Evolutionary conservation across 257 asterid genomes (phyloP).

Genomic region (Nicotiana paniculata): DNA sequence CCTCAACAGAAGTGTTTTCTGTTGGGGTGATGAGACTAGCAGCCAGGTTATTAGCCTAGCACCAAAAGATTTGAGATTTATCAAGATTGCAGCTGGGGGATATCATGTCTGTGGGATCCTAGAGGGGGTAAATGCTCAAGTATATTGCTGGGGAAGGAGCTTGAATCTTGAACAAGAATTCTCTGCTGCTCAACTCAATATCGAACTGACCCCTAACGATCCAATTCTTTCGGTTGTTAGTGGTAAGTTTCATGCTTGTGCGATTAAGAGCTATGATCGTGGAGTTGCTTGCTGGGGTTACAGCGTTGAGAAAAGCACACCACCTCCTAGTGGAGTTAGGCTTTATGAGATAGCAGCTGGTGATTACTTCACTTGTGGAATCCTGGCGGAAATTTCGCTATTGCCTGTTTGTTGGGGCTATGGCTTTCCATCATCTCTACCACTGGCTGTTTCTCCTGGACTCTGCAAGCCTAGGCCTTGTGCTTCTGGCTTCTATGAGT

Average conservation of each 20-base stretch:
- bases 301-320: conserved; percentile 55
- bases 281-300: conserved; percentile 85
- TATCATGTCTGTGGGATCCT: conserved; percentile 86
- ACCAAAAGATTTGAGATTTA: conserved; percentile 46
- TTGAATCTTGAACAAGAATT: conserved; percentile 48
- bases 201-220: conserved; percentile 47
- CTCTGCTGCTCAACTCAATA: conserved; percentile 39
- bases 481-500: conserved; percentile 44
- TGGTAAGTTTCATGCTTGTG: conserved; percentile 82
- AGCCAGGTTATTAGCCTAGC: conserved; percentile 48
- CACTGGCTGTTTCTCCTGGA: conserved; percentile 69
- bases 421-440: conserved; percentile 61
- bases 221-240: conserved; percentile 72
- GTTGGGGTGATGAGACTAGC: conserved; percentile 88
- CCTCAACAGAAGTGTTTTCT: conserved; percentile 62
- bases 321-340: conserved; percentile 61
- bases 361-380: conserved; percentile 85
- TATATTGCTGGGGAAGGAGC: conserved; percentile 75
- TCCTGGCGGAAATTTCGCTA: conserved; percentile 53
- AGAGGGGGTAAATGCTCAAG: conserved; percentile 47
- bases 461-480: conserved; percentile 52
- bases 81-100: conserved; percentile 84
- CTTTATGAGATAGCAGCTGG: conserved; percentile 83
- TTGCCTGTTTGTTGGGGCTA: conserved; percentile 84
- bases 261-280: conserved; percentile 58